Evolutionary conservation across 176 grass and related monocot genomes (phyloP), one percentile per base, ranked within the genome.

Genomic region (Oryza glaberrima): DNA sequence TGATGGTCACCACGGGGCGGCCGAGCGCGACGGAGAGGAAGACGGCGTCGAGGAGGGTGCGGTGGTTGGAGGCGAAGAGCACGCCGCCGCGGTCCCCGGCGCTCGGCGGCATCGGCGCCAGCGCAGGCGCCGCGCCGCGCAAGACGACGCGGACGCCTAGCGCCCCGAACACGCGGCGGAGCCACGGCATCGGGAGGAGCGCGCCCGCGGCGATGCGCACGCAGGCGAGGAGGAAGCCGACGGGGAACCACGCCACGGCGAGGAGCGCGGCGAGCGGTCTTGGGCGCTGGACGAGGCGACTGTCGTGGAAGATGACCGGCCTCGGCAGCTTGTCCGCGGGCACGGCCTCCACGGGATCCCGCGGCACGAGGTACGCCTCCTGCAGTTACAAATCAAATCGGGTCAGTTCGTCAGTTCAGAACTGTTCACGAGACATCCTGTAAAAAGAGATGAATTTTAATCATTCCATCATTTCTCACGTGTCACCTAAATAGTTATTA

Each of bases 1-100:
- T 94, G 34, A 97, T 86, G 10, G 90, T 69, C 9, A 90, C 65
- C 30, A 94, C 75, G 19, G 83, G 87, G 0, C 88, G 86, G 2
- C 83, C 60, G 19, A 92, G 78, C 28, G 83, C 90, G 2, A 71
- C 73, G 25, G 92, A 92, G 45, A 97, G 10, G 49, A 92, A 82
- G 67, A 97, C 52, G 5, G 92, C 73, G 75, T 94, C 92, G 19
- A 94, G 70, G 65, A 97, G 84, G 60, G 90, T 92, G 65, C 88
- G 94, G 66, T 94, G 94, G 67, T 67, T 82, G 83, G 90, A 92
- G 28, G 74, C 78, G 44, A 86, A 97, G 40, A 97, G 81, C 34
- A 72, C 77, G 56, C 87, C 85, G 11, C 5, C 20, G 73, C 77
- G 77, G 2, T 36, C 40, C 8, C 11, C 23, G 35, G 70, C 16